These are phyloP conservation scores for Hippophae rhamnoides DNA, from an alignment of 306 rosid species.

Conservation along the genomic window DNA sequence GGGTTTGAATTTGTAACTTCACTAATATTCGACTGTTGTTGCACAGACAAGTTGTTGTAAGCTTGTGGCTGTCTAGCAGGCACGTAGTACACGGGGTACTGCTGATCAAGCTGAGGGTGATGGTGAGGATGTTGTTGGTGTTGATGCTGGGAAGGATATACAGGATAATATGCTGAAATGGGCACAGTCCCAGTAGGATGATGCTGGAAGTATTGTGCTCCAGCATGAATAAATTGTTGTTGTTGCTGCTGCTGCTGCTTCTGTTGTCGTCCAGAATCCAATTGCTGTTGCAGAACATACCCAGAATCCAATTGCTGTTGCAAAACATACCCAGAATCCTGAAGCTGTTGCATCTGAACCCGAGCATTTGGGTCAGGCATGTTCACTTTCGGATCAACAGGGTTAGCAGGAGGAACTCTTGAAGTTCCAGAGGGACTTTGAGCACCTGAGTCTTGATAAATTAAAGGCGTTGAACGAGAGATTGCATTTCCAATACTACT, in stretches of 20 bases:
- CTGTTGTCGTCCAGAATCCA: conserved; percentile 43
- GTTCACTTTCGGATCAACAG: conserved; percentile 50
- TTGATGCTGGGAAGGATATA: conserved; percentile 80
- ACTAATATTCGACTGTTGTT: conserved; percentile 46
- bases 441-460: conserved; percentile 68
- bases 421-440: conserved; percentile 49
- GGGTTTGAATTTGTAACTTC: conserved; percentile 30
- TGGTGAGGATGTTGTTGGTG: conserved; percentile 35
- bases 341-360: conserved; percentile 61
- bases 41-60: conserved; percentile 47
- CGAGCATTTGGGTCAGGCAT: conserved; percentile 49
- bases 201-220: conserved; percentile 70
- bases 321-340: conserved; percentile 62
- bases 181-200: conserved; percentile 43
- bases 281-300: conserved; percentile 63
- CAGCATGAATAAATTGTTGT: conserved; percentile 50
- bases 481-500: conserved; percentile 56
- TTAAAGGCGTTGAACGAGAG: conserved; percentile 49
- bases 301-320: conserved; percentile 48
- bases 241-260: conserved; percentile 20
- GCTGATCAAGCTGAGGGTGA: conserved; percentile 60
- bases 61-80: conserved; percentile 71
- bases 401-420: conserved; percentile 41
- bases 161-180: conserved; percentile 61
- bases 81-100: conserved; percentile 61